Percentiles rank a stretch among this genome's conserved stretches.
Conservation (phyloP, 345 rosid species). For the Ceriops zippeliana region DNA sequence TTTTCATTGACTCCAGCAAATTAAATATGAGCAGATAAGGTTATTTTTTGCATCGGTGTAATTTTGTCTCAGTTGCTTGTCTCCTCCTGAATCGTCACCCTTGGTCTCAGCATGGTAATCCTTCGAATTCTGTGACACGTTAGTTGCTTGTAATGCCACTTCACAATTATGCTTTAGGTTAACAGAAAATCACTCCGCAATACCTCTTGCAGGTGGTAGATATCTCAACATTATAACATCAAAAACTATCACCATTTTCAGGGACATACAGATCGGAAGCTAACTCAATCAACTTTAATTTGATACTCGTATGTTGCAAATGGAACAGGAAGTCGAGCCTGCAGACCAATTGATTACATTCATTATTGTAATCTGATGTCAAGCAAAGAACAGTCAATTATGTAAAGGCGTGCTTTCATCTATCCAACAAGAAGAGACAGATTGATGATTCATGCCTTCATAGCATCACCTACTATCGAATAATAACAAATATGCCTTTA, state of each 20-base stretch:
- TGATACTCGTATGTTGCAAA: background rate
- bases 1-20: too few species aligned
- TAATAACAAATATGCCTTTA: slow-evolving; percentile 26
- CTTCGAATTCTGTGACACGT: too few species aligned
- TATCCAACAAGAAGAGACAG: slow-evolving; percentile 30
- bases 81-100: background rate
- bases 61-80: background rate
- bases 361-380: slow-evolving; percentile 23
- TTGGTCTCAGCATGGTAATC: background rate
- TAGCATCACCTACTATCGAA: slow-evolving; percentile 24
- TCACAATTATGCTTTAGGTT: background rate
- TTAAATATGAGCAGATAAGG: too few species aligned
- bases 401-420: slow-evolving; percentile 25
- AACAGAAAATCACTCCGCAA: background rate
- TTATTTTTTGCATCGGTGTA: too few species aligned
- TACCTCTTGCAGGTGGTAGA: background rate
- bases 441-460: slow-evolving; percentile 29
- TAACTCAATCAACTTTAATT: background rate
- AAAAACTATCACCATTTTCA: background rate
- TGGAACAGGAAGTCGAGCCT: background rate
- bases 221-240: background rate
- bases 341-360: too few species aligned
- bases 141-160: background rate
- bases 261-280: background rate
- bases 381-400: slow-evolving; percentile 21